phyloP scores from a whole-genome alignment of 768 basidiomycete species.

The Boletales sp. region DNA sequence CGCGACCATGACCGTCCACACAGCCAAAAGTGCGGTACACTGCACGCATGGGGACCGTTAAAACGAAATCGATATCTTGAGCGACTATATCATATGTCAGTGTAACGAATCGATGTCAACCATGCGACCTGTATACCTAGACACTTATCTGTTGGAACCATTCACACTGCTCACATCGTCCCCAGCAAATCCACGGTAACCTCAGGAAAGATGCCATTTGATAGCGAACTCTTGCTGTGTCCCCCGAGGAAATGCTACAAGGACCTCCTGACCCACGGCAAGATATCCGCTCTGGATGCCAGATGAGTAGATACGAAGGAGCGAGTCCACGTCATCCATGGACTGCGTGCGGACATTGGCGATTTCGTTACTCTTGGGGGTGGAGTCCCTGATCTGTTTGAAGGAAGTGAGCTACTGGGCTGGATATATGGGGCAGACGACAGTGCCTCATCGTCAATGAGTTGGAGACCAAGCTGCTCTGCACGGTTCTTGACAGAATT shows the following conservation, averaged over 20 bases:
- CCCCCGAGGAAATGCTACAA: constrained; percentile 82
- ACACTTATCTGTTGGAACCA: no score
- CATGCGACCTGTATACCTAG: no score
- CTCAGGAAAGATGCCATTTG: background rate
- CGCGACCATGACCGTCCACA: no score
- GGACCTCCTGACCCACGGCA: constrained; percentile 87
- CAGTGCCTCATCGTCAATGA: constrained; percentile 82
- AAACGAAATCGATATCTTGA: no score
- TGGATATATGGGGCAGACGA: background rate
- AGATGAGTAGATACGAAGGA: constrained; percentile 93
- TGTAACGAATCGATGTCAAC: no score
- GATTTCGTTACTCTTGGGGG: constrained; percentile 98
- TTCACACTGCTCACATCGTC: no score
- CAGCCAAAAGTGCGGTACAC: no score
- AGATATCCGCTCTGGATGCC: constrained; percentile 91
- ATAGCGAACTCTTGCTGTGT: constrained; percentile 49
- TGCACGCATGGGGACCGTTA: no score
- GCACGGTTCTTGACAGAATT: constrained; percentile 99
- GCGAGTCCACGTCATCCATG: constrained; percentile 98
- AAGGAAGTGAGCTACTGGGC: constrained; percentile 2
- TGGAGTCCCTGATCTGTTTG: constrained; percentile 89
- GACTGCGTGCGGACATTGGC: constrained; percentile 97
- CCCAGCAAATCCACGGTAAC: background rate
- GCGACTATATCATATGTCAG: no score
- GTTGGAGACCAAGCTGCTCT: constrained; percentile 87